Evolutionary conservation across 768 basidiomycete genomes (phyloP).

Genomic region (Cubamyces sp.): DNA sequence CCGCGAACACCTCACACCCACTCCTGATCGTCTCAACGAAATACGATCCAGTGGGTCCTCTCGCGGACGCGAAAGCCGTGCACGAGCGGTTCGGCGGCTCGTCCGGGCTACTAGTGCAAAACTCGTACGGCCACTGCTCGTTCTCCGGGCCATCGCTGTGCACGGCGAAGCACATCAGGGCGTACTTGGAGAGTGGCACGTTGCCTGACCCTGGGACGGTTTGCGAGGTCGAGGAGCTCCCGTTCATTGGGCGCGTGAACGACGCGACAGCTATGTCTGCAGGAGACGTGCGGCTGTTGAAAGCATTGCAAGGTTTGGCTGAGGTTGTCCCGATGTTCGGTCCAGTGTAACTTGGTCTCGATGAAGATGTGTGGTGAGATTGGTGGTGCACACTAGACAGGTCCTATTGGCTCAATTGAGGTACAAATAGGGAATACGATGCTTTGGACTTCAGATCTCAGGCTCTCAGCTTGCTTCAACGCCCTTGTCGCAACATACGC

Average conservation of each 20-base stretch:
- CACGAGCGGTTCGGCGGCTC: constrained; percentile 23
- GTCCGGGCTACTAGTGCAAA: constrained; percentile 26
- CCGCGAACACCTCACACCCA: constrained; percentile 25
- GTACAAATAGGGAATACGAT: too few species aligned
- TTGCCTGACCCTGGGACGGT: constrained; percentile 26
- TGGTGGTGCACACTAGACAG: too few species aligned
- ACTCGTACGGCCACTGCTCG: constrained; percentile 30
- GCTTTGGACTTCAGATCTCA: too few species aligned
- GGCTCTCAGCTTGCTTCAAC: too few species aligned
- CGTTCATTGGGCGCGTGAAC: constrained; percentile 18
- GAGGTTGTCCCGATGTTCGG: constrained; percentile 7
- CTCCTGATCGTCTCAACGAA: constrained; percentile 23
- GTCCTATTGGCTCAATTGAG: too few species aligned
- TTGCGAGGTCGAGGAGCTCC: constrained; percentile 28
- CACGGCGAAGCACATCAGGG: constrained; percentile 27
- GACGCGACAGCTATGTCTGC: constrained; percentile 8
- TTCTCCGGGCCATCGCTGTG: constrained; percentile 24
- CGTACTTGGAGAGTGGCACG: constrained; percentile 26
- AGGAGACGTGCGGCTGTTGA: constrained; percentile 23
- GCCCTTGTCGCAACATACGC: too few species aligned
- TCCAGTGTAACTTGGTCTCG: too few species aligned
- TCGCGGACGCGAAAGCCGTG: constrained; percentile 22
- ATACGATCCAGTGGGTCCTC: constrained; percentile 28
- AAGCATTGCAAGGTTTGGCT: constrained; percentile 12
- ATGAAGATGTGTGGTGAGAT: too few species aligned